Evolutionary conservation across 2,329 filamentous ascomycete species (phyloP).

Genomic region (Stenocarpella maydis): DNA sequence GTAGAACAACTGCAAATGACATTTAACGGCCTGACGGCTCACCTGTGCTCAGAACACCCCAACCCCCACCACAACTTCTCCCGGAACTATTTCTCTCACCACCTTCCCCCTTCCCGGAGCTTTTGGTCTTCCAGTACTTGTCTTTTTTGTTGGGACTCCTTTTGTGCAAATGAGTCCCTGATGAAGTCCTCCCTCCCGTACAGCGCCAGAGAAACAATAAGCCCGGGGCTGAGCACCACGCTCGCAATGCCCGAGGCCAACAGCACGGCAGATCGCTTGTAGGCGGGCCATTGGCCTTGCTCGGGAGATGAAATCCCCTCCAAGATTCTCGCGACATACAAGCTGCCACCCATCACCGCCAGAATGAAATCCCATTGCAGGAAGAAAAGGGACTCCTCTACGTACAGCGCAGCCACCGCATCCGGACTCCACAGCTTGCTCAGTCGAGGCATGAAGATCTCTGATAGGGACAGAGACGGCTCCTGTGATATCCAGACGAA

Average conservation of each 20-base stretch:
- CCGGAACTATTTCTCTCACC: neutral
- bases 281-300: neutral
- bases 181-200: neutral
- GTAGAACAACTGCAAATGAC: neutral
- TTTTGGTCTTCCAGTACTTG: neutral
- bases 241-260: neutral
- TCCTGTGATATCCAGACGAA: neutral
- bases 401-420: neutral
- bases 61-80: too few relatives aligned
- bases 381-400: neutral
- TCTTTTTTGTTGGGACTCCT: neutral
- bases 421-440: neutral
- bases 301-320: neutral
- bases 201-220: neutral
- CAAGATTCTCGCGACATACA: neutral
- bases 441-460: neutral
- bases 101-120: neutral
- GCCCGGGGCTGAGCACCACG: neutral
- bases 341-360: neutral
- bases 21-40: neutral
- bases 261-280: neutral
- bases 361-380: neutral
- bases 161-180: neutral
- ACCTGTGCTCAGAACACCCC: too few relatives aligned
- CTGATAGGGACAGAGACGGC: neutral